These are phyloP conservation scores for Chytridiales sp. DNA, from an alignment of 371 early-diverging fungal species.

Conservation along the genomic window DNA sequence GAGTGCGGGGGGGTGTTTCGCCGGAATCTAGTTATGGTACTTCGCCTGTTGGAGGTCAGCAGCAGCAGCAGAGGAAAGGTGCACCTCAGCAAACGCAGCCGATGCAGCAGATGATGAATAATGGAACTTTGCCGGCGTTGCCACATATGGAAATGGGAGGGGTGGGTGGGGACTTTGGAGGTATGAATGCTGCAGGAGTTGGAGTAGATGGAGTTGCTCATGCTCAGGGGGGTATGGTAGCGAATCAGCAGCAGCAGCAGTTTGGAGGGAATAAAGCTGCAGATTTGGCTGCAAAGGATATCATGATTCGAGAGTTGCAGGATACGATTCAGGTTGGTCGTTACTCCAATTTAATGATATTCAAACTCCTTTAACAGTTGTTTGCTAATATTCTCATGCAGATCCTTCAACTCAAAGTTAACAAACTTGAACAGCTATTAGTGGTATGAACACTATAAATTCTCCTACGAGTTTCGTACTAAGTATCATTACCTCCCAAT, in stretches of 20 bases:
- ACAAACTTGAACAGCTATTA: constrained; percentile 47
- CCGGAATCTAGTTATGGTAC: no score
- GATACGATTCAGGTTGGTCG: constrained; percentile 41
- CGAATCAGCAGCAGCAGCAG: no score
- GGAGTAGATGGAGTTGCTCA: not conserved
- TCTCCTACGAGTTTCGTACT: not conserved
- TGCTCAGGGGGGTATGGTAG: not conserved
- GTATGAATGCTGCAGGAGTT: not conserved
- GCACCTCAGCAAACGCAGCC: no score
- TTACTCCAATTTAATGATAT: not conserved
- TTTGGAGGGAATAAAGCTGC: no score
- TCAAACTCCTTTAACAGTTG: constrained; percentile 16
- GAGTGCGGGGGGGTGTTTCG: no score
- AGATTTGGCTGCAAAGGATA: constrained; percentile 24
- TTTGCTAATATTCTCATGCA: no score
- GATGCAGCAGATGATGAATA: no score
- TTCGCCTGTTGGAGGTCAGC: no score
- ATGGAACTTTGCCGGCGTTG: no score
- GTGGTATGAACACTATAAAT: constrained; percentile 11
- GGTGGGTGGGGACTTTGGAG: constrained; percentile 8
- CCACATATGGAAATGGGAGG: constrained; percentile 4
- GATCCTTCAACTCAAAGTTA: constrained; percentile 44
- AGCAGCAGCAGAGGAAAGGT: no score
- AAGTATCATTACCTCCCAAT: not conserved
- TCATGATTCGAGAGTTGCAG: constrained; percentile 37